Evolutionary conservation across 257 asterid genomes (phyloP).

Genomic region (Apocynum venetum): DNA sequence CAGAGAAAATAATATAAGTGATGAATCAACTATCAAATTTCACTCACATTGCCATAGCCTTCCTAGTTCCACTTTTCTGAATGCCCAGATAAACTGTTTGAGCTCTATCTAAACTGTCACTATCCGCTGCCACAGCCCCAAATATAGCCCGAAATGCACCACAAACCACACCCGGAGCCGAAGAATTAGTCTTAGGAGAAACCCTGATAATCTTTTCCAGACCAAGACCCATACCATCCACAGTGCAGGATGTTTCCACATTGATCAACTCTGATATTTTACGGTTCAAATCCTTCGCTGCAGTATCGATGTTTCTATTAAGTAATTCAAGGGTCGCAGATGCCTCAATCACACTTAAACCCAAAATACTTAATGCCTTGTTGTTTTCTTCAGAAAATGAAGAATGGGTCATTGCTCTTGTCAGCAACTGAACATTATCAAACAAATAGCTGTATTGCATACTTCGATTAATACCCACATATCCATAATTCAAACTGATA

Average conservation of each 20-base stretch:
- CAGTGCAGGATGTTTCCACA: slow-evolving; percentile 51
- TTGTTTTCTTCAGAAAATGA: slow-evolving; percentile 79
- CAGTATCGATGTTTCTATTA: slow-evolving; percentile 38
- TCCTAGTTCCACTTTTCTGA: slow-evolving; percentile 26
- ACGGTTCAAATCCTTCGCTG: slow-evolving; percentile 52
- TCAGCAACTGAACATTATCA: slow-evolving; percentile 41
- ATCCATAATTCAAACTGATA: not conserved
- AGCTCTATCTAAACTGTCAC: slow-evolving; percentile 49
- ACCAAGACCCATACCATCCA: slow-evolving; percentile 50
- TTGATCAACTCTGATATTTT: slow-evolving; percentile 36
- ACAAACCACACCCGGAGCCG: slow-evolving; percentile 63
- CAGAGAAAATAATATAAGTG: not conserved
- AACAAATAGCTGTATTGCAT: slow-evolving; percentile 48
- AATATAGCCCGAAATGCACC: slow-evolving; percentile 73
- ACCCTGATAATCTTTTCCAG: slow-evolving; percentile 64
- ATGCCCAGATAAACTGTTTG: slow-evolving; percentile 32
- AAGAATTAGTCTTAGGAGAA: slow-evolving; percentile 48
- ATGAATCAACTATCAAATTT: not conserved
- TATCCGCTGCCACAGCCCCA: slow-evolving; percentile 69
- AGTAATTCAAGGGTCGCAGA: slow-evolving; percentile 36
- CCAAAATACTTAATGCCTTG: slow-evolving; percentile 64
- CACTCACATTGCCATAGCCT: slow-evolving; percentile 39
- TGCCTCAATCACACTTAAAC: slow-evolving; percentile 46
- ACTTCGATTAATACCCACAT: not conserved
- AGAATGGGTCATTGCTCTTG: slow-evolving; percentile 75